phyloP scores from a whole-genome alignment of 225 moss, liverwort and hornwort species.

The Polytrichum formosum region DNA sequence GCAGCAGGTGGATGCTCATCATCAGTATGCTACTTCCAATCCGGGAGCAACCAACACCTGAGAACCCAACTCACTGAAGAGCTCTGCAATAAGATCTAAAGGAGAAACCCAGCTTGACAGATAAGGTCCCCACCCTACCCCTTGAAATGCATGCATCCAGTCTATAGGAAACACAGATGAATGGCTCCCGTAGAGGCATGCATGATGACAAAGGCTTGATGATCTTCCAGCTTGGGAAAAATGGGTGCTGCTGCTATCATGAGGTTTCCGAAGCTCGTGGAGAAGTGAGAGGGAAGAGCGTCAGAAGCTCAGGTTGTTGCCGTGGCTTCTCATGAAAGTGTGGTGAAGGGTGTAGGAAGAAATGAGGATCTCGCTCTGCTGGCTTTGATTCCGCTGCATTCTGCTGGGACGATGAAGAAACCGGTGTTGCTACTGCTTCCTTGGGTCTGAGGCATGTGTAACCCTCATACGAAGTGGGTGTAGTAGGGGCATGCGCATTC shows the following conservation, averaged over 20 bases:
- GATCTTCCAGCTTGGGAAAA: not conserved
- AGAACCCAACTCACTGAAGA: too few relatives aligned
- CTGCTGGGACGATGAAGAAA: not conserved
- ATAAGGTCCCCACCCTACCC: too few relatives aligned
- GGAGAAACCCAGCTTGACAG: too few relatives aligned
- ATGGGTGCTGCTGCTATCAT: constrained; percentile 16
- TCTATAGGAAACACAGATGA: too few relatives aligned
- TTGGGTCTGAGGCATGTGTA: constrained; percentile 18
- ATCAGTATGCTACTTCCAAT: too few relatives aligned
- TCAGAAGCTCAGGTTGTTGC: constrained; percentile 51
- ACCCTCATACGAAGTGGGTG: constrained; percentile 47
- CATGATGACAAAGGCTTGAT: not conserved
- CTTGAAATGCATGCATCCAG: too few relatives aligned
- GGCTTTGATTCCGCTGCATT: constrained; percentile 4
- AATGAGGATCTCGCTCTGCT: constrained; percentile 32
- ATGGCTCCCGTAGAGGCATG: too few relatives aligned
- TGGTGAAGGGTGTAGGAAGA: constrained; percentile 32
- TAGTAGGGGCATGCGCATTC: constrained; percentile 46
- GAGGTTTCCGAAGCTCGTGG: constrained; percentile 51
- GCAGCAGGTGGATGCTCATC: too few relatives aligned
- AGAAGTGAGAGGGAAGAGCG: constrained; percentile 55
- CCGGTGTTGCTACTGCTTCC: constrained; percentile 9
- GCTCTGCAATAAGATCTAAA: too few relatives aligned
- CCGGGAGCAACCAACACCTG: too few relatives aligned
- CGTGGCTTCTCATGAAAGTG: constrained; percentile 32